These are phyloP conservation scores for Yarrowia bubula DNA, from an alignment of 805 yeast genomes.

Conservation along the genomic window DNA sequence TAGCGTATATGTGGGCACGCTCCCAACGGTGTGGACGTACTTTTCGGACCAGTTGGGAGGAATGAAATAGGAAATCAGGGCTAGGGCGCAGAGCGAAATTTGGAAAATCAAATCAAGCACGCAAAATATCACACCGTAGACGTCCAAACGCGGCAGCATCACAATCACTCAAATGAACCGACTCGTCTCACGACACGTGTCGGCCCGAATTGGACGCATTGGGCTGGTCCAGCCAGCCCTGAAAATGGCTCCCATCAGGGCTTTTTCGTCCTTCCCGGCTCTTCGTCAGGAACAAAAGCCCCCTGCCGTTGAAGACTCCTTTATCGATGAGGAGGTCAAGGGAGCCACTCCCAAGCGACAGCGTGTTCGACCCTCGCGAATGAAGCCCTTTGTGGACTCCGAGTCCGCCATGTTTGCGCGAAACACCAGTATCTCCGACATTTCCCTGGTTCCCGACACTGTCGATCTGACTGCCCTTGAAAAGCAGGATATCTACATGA, in stretches of 20 bases:
- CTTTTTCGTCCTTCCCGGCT: neutral
- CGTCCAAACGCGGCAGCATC: neutral
- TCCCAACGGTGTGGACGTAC: neutral
- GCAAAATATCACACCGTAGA: neutral
- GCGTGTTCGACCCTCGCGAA: conserved; percentile 29
- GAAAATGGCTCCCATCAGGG: neutral
- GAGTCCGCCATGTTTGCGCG: conserved; percentile 19
- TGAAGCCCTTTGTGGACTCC: conserved; percentile 23
- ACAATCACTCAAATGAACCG: conserved; percentile 5
- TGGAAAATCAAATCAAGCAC: neutral
- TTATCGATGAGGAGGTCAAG: conserved; percentile 12
- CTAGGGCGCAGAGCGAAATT: neutral
- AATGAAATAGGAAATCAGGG: neutral
- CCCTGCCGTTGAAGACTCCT: neutral
- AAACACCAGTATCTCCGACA: conserved; percentile 8
- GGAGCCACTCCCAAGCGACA: conserved; percentile 27
- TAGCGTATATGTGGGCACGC: conserved; percentile 4
- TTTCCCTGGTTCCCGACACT: conserved; percentile 5
- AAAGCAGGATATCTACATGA: conserved; percentile 67
- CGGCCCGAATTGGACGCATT: conserved; percentile 12
- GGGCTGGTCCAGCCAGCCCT: conserved; percentile 10
- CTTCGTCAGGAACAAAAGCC: neutral
- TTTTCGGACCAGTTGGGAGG: conserved; percentile 15
- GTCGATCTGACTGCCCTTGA: conserved; percentile 65
- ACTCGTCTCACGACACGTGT: conserved; percentile 18